Evolutionary conservation across 768 basidiomycete species (phyloP), one percentile per base, ranked within the genome.

Genomic region (Calocybe cyanea): DNA sequence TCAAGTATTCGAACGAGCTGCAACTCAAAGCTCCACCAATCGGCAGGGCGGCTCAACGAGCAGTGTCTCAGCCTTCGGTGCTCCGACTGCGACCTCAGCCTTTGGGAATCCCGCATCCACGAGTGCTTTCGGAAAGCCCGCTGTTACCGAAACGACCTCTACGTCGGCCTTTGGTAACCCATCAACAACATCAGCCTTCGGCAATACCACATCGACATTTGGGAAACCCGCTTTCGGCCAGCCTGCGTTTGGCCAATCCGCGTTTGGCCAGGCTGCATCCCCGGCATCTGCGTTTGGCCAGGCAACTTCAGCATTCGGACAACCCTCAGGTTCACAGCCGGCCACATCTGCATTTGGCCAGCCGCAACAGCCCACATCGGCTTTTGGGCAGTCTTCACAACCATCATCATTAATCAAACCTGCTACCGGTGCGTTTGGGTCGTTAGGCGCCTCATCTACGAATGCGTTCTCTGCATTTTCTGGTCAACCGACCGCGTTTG

Each of bases 1-100:
- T 41, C 71, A 78, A 52, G 66, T 74, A 0, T 79, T 72, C 44
- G 72, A 81, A 11, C 73, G 77, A 54, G 81, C 83, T 1, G 45
- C 63, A 8, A 73, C 72, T 50, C 67, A 71, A 46, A 76, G 71
- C 52, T n/a, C 41, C 55, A 57, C 40, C 56, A 51, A 52, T 56
- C 45, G 20, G 48, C 46, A 39, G 55, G 49, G 43, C 50, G 36
- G 4, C 46, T 9, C 57, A 21, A 64, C 58, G 43, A 53, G 58
- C 36, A 49, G 54, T 7, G 38, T 64, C 3, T 58, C 62, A 8
- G 66, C 57, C 19, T 69, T 65, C 46, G 66, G 62, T 6, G 28
- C 54, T 21, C 35, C 13, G 5, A 18, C 34, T 7, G 7, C 34
- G 13, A 59, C 61, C 33, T 61, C 63, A 4, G 48, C 61, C 2